Evolutionary conservation across 768 basidiomycete genomes (phyloP).

Genomic region (Leccinum incarnatum): DNA sequence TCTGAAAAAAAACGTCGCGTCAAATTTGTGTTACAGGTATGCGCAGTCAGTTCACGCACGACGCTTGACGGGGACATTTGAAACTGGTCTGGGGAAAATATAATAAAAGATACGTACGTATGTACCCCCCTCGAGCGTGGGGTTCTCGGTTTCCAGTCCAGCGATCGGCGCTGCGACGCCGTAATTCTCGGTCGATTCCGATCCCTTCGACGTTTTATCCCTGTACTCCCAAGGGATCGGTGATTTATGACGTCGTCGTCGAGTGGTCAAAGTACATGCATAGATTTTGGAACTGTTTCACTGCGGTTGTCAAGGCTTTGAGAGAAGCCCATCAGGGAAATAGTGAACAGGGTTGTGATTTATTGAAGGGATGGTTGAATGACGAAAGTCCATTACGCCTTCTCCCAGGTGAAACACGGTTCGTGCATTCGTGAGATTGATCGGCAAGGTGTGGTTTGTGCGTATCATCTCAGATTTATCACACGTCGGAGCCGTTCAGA

Average conservation of each 20-base stretch:
- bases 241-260: not conserved
- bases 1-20: not conserved
- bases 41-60: not conserved
- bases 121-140: not conserved
- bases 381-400: not conserved
- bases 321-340: not conserved
- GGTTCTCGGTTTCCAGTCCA: not conserved
- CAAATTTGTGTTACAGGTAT: not conserved
- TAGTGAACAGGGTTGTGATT: not conserved
- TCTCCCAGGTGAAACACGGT: not conserved
- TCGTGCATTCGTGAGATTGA: not conserved
- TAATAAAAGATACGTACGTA: not conserved
- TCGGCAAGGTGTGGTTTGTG: not conserved
- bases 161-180: not conserved
- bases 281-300: not conserved
- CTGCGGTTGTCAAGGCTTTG: slow-evolving; percentile 7
- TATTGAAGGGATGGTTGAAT: not conserved
- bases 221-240: not conserved
- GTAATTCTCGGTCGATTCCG: not conserved
- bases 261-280: not conserved
- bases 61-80: not conserved
- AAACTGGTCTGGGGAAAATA: not conserved
- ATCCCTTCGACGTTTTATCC: not conserved
- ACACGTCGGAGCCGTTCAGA: not conserved
- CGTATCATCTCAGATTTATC: not conserved